Conservation (phyloP, 306 rosid species). For the Prunus dulcis region DNA sequence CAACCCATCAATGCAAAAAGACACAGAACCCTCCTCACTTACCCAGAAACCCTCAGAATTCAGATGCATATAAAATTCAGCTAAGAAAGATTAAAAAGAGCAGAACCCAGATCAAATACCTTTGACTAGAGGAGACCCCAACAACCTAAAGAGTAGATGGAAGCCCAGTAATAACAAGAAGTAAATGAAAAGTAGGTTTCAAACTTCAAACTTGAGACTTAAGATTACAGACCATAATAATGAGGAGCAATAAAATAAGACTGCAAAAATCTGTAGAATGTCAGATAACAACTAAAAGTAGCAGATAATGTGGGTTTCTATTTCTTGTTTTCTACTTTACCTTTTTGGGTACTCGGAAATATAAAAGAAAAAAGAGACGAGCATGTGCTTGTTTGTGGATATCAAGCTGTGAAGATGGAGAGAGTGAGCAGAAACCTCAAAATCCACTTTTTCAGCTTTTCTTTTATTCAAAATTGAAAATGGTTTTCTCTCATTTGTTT, state of each 20-base stretch:
- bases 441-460: slow-evolving; percentile 51
- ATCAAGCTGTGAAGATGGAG: slow-evolving; percentile 50
- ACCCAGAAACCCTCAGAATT: not conserved
- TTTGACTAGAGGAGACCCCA: slow-evolving; percentile 43
- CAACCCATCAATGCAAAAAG: slow-evolving; percentile 32
- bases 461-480: slow-evolving; percentile 1
- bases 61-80: not conserved
- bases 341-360: slow-evolving; percentile 18
- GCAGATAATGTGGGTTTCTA: slow-evolving; percentile 31
- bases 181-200: slow-evolving; percentile 26
- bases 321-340: slow-evolving; percentile 42
- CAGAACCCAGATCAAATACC: slow-evolving; percentile 47
- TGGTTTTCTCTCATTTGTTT: not conserved
- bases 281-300: slow-evolving; percentile 26
- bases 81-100: slow-evolving; percentile 8
- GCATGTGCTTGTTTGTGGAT: slow-evolving; percentile 54
- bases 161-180: slow-evolving; percentile 18
- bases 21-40: slow-evolving; percentile 22
- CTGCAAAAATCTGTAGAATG: slow-evolving; percentile 43
- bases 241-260: slow-evolving; percentile 23
- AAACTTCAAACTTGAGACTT: slow-evolving; percentile 26
- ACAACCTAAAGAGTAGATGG: slow-evolving; percentile 25
- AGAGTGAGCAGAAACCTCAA: slow-evolving; percentile 20
- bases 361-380: not conserved
- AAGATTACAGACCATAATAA: slow-evolving; percentile 25